Percentiles rank a stretch among this genome's conserved stretches.
phyloP scores from a whole-genome alignment of 441 rosid genomes.

The Gossypium gossypioides region DNA sequence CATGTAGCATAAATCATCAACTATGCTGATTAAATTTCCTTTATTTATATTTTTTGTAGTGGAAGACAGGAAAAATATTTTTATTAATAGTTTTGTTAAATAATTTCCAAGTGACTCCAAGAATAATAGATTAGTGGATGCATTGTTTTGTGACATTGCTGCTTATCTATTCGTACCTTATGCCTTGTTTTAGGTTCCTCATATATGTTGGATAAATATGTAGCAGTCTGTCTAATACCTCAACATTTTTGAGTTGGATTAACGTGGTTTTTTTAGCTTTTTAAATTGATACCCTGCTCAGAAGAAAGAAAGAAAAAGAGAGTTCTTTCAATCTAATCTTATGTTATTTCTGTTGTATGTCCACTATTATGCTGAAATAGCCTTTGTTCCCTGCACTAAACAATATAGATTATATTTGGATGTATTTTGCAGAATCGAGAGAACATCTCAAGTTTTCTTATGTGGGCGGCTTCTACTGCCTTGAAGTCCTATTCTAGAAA shows the following conservation, averaged over 20 bases:
- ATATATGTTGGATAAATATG: not conserved
- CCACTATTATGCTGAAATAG: not conserved
- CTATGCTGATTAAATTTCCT: not conserved
- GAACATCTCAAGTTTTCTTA: constrained; percentile 57
- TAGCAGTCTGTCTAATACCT: not conserved
- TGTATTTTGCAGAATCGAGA: constrained; percentile 46
- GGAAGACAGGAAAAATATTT: not conserved
- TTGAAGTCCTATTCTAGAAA: constrained; percentile 36
- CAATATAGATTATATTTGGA: constrained; percentile 14
- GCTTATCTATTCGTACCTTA: not conserved
- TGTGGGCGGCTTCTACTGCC: constrained; percentile 72
- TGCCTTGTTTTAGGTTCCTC: not conserved
- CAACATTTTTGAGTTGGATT: not conserved
- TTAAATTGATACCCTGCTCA: not conserved
- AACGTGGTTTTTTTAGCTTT: not conserved
- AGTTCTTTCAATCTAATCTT: not conserved
- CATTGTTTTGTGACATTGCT: not conserved
- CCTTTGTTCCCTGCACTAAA: not conserved
- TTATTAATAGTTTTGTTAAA: not conserved
- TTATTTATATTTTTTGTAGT: not conserved
- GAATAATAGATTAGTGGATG: not conserved
- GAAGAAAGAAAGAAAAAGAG: not conserved
- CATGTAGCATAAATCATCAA: not conserved
- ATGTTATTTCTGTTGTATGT: not conserved
- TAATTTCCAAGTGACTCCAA: not conserved